Percentiles rank a stretch among this genome's conserved stretches.
phyloP scores from a whole-genome alignment of 305 asterid species.

The Fraxinus sp. region DNA sequence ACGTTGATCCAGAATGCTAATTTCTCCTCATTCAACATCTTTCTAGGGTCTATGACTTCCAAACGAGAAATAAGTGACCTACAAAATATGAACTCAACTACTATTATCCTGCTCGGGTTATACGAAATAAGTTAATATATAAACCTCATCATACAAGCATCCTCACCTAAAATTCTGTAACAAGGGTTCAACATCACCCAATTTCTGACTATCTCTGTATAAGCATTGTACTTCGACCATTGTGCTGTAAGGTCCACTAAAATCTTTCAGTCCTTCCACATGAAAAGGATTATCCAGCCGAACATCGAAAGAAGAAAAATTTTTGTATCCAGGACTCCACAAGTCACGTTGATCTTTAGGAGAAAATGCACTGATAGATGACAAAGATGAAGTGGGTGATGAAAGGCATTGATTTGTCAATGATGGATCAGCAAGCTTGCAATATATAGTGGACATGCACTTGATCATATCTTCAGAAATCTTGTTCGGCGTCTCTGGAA shows the following conservation, averaged over 20 bases:
- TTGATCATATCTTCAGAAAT: constrained; percentile 95
- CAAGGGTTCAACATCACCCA: constrained; percentile 68
- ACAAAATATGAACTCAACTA: constrained; percentile 22
- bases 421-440: constrained; percentile 85
- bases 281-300: constrained; percentile 91
- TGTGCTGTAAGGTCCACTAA: constrained; percentile 99
- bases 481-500: constrained; percentile 77
- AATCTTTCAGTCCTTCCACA: constrained; percentile 85
- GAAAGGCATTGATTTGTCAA: constrained; percentile 60
- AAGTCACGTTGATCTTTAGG: constrained; percentile 75
- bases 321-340: constrained; percentile 85
- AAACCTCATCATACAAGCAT: neutral
- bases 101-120: constrained; percentile 6
- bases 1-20: constrained; percentile 93
- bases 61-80: constrained; percentile 85
- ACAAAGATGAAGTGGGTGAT: constrained; percentile 81
- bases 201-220: constrained; percentile 74
- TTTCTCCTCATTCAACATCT: constrained; percentile 86
- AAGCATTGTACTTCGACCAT: constrained; percentile 89
- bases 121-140: neutral
- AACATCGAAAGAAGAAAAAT: constrained; percentile 74
- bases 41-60: constrained; percentile 76
- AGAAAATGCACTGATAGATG: constrained; percentile 76
- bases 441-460: constrained; percentile 80
- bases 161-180: constrained; percentile 73